A percentile compares a stretch with the other conserved stretches of the same genome.
phyloP scores from a whole-genome alignment of 306 rosid species.

The Castanopsis chinensis region DNA sequence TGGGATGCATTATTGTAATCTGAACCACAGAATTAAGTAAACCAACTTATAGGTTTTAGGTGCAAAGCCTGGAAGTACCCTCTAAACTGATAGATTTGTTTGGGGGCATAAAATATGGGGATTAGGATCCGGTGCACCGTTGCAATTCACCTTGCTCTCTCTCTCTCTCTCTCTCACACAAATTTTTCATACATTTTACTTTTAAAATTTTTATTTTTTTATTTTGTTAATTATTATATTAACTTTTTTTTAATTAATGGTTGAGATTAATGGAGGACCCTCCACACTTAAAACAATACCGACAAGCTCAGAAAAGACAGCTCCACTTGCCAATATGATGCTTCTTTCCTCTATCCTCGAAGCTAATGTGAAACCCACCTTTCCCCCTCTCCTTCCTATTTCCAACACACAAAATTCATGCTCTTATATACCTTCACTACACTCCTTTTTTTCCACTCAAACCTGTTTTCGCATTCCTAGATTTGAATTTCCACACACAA shows the following conservation, averaged over 20 bases:
- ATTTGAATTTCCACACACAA: neutral
- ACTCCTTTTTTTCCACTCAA: slow-evolving; percentile 27
- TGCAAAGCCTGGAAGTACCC: neutral
- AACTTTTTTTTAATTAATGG: too few relatives aligned
- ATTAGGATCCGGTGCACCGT: too few relatives aligned
- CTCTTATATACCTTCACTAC: slow-evolving; percentile 1
- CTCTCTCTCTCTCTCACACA: too few relatives aligned
- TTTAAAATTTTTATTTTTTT: too few relatives aligned
- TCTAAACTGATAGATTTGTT: neutral
- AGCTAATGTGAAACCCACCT: slow-evolving; percentile 17
- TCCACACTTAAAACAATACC: neutral
- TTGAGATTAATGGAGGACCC: neutral
- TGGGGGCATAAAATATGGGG: neutral
- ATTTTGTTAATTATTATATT: too few relatives aligned
- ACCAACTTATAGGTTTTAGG: neutral
- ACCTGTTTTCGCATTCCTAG: neutral
- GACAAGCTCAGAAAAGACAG: neutral
- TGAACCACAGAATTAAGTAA: neutral
- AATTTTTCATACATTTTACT: too few relatives aligned
- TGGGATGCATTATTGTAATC: too few relatives aligned
- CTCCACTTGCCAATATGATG: neutral
- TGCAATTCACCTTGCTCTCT: too few relatives aligned
- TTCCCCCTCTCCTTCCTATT: neutral
- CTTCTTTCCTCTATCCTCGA: slow-evolving; percentile 36
- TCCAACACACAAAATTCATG: neutral